A percentile compares a stretch with the other conserved stretches of the same genome.
These are phyloP conservation scores for Chrysosporium queenslandicum DNA, from an alignment of 2,329 filamentous ascomycete genomes.

Conservation along the genomic window DNA sequence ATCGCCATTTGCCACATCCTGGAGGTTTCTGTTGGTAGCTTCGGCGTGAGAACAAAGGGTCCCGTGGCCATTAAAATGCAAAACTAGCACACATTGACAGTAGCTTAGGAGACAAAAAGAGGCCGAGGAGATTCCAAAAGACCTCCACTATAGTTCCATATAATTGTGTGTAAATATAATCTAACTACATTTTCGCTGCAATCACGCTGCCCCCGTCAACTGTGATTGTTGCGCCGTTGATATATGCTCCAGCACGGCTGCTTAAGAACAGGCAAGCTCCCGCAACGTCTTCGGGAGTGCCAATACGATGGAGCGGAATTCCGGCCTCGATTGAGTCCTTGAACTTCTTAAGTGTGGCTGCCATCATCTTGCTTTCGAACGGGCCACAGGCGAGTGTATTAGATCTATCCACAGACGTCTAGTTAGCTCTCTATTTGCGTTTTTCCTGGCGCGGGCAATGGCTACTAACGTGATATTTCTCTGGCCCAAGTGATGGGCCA, in stretches of 20 bases:
- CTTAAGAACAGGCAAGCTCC: slow-evolving; percentile 61
- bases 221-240: slow-evolving; percentile 56
- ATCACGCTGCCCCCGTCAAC: slow-evolving; percentile 49
- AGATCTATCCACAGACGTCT: slow-evolving; percentile 32
- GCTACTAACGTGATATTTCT: slow-evolving; percentile 45
- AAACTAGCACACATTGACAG: too few relatives aligned
- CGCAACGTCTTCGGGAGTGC: slow-evolving; percentile 57
- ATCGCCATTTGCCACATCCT: not conserved
- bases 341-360: slow-evolving; percentile 43
- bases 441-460: too few relatives aligned
- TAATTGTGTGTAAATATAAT: not conserved
- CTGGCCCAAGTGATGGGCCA: slow-evolving; percentile 43
- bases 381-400: slow-evolving; percentile 65
- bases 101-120: too few relatives aligned
- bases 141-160: not conserved
- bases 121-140: too few relatives aligned
- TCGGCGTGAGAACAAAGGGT: too few relatives aligned
- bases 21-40: not conserved
- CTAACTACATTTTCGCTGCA: slow-evolving; percentile 33
- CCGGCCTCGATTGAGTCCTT: slow-evolving; percentile 43
- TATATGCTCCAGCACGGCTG: slow-evolving; percentile 55
- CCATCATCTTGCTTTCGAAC: slow-evolving; percentile 47
- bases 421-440: too few relatives aligned
- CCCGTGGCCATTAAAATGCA: too few relatives aligned
- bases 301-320: slow-evolving; percentile 58